Percentiles rank a stretch among this genome's conserved stretches.
These are phyloP conservation scores for Exophiala calicioides DNA, from an alignment of 2,329 filamentous ascomycete species.

Conservation along the genomic window DNA sequence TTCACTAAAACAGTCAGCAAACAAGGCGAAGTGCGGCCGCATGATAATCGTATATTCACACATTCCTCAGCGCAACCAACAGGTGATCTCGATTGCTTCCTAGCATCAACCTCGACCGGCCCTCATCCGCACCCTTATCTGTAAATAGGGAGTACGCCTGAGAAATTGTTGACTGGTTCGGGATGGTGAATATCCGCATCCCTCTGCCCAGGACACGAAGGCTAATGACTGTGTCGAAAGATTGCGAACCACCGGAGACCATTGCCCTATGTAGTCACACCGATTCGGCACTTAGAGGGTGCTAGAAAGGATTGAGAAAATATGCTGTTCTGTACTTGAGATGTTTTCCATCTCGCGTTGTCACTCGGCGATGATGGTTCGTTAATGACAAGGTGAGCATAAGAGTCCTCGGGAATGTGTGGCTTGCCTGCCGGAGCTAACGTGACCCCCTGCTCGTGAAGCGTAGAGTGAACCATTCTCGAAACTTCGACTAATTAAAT, in stretches of 20 bases:
- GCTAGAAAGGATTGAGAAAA: no score
- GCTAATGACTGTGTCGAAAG: slow-evolving; percentile 67
- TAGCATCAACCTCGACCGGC: slow-evolving; percentile 54
- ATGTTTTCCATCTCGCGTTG: slow-evolving; percentile 55
- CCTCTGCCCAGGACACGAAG: slow-evolving; percentile 66
- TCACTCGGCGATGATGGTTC: slow-evolving; percentile 6
- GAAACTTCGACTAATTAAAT: no score
- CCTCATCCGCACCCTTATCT: slow-evolving; percentile 45
- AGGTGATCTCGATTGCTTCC: slow-evolving; percentile 61
- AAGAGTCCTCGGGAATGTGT: not conserved
- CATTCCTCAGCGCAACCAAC: slow-evolving; percentile 70
- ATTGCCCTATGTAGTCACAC: slow-evolving; percentile 67
- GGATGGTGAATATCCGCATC: slow-evolving; percentile 70
- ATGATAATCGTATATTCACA: slow-evolving; percentile 67
- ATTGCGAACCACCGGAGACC: slow-evolving; percentile 65
- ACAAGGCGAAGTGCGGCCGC: slow-evolving; percentile 61
- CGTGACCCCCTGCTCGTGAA: no score
- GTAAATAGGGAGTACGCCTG: slow-evolving; percentile 65
- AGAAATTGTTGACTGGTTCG: slow-evolving; percentile 66
- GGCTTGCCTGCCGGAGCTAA: not conserved
- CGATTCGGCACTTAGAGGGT: slow-evolving; percentile 61
- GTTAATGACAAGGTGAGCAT: no score
- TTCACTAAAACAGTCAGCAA: slow-evolving; percentile 65
- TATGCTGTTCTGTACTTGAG: no score
- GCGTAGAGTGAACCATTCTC: no score